These are phyloP conservation scores for Kuraishia capsulata DNA, from an alignment of 805 yeast genomes.

Conservation along the genomic window DNA sequence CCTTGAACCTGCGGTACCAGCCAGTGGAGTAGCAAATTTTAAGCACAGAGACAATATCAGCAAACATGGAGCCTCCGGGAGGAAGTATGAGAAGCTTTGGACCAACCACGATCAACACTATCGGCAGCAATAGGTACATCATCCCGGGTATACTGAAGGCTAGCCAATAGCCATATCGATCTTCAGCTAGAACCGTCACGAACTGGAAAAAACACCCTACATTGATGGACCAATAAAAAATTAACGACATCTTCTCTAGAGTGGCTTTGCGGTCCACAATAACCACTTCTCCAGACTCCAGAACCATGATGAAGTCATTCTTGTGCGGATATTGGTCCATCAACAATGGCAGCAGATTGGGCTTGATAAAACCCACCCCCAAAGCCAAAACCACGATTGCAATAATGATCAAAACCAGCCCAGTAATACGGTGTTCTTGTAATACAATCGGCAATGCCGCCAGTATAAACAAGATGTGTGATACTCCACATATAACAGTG, in stretches of 20 bases:
- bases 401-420: constrained; percentile 30
- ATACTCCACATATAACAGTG: constrained; percentile 33
- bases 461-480: constrained; percentile 38
- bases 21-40: not conserved
- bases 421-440: constrained; percentile 20
- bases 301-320: constrained; percentile 47
- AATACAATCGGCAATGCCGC: constrained; percentile 39
- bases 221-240: constrained; percentile 48
- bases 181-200: constrained; percentile 42
- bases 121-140: constrained; percentile 42
- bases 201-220: constrained; percentile 45
- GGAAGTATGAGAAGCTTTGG: constrained; percentile 19
- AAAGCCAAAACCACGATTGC: constrained; percentile 28
- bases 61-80: constrained; percentile 21
- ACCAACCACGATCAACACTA: constrained; percentile 25
- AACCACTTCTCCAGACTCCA: constrained; percentile 59
- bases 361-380: constrained; percentile 48
- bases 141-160: constrained; percentile 48
- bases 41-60: constrained; percentile 24
- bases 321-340: constrained; percentile 58
- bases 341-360: constrained; percentile 39
- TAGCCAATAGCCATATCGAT: constrained; percentile 44
- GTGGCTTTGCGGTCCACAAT: constrained; percentile 40
- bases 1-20: not conserved
- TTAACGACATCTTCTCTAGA: constrained; percentile 27